A percentile compares a stretch with the other conserved stretches of the same genome.
Evolutionary conservation across 2,329 filamentous ascomycete genomes (phyloP).

Genomic region (Purpureocillium lavendulum): DNA sequence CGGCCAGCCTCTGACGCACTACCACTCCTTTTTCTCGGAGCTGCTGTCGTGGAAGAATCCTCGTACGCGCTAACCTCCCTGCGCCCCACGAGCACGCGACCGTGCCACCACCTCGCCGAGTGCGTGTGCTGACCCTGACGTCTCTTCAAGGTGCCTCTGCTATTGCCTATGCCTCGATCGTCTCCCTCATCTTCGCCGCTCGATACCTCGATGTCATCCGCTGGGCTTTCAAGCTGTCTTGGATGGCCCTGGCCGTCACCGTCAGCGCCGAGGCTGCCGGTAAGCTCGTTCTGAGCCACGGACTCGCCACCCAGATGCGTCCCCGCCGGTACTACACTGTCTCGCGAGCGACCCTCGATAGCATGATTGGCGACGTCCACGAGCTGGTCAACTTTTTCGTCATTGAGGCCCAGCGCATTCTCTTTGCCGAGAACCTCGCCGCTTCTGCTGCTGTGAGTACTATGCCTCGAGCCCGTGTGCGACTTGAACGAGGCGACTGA

Average conservation of each 20-base stretch:
- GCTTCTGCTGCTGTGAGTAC: slow-evolving; percentile 50
- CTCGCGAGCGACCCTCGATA: slow-evolving; percentile 52
- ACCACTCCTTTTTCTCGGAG: slow-evolving; percentile 63
- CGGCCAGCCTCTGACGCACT: slow-evolving; percentile 57
- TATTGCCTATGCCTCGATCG: slow-evolving; percentile 52
- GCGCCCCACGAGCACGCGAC: background rate
- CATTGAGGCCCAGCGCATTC: slow-evolving; percentile 59
- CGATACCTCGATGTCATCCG: slow-evolving; percentile 60
- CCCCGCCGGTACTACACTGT: slow-evolving; percentile 61
- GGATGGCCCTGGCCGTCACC: slow-evolving; percentile 51
- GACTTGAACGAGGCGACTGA: slow-evolving; percentile 6
- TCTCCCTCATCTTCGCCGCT: slow-evolving; percentile 52
- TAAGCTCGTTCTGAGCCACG: slow-evolving; percentile 52
- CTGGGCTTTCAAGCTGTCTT: slow-evolving; percentile 58
- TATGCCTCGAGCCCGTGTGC: slow-evolving; percentile 4
- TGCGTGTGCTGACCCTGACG: slow-evolving; percentile 6
- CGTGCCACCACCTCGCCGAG: background rate
- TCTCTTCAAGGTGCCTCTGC: slow-evolving; percentile 48
- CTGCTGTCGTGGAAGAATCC: slow-evolving; percentile 63
- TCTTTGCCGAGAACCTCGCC: slow-evolving; percentile 59
- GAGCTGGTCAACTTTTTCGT: slow-evolving; percentile 66
- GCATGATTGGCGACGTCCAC: slow-evolving; percentile 53
- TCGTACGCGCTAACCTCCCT: slow-evolving; percentile 32
- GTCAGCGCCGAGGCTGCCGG: slow-evolving; percentile 53
- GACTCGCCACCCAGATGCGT: slow-evolving; percentile 56